These are phyloP conservation scores for Cercospora sp. DNA, from an alignment of 2,329 filamentous ascomycete species.

Conservation along the genomic window DNA sequence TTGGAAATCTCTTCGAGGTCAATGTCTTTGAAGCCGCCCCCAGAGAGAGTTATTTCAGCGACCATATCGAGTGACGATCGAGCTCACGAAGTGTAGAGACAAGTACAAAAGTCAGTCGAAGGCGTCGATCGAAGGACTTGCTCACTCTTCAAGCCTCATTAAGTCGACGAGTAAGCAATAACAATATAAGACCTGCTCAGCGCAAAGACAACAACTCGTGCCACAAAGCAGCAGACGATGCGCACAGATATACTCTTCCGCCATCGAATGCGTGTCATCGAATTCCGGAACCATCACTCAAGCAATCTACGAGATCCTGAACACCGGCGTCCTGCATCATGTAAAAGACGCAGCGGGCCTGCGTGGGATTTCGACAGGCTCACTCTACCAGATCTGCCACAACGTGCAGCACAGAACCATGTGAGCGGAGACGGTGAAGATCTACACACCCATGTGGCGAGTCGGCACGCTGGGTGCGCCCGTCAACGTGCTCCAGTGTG, in stretches of 20 bases:
- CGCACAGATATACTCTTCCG: background rate
- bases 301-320: background rate
- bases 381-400: constrained; percentile 8
- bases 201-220: background rate
- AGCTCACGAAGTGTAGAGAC: background rate
- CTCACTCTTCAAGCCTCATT: background rate
- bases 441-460: background rate
- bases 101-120: background rate
- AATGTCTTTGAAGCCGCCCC: background rate
- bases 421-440: background rate
- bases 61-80: background rate
- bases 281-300: background rate
- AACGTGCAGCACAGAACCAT: constrained; percentile 7
- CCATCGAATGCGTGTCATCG: background rate
- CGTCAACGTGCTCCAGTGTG: background rate
- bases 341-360: constrained; percentile 4
- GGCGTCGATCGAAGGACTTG: background rate
- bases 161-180: background rate
- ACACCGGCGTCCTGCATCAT: constrained; percentile 12
- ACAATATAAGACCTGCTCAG: background rate
- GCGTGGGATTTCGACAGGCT: background rate
- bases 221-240: background rate
- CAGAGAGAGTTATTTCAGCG: background rate
- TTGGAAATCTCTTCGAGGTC: background rate
- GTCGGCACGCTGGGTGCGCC: background rate